Evolutionary conservation across 2,329 filamentous ascomycete genomes (phyloP).

Genomic region (Chaetomium strumarium): DNA sequence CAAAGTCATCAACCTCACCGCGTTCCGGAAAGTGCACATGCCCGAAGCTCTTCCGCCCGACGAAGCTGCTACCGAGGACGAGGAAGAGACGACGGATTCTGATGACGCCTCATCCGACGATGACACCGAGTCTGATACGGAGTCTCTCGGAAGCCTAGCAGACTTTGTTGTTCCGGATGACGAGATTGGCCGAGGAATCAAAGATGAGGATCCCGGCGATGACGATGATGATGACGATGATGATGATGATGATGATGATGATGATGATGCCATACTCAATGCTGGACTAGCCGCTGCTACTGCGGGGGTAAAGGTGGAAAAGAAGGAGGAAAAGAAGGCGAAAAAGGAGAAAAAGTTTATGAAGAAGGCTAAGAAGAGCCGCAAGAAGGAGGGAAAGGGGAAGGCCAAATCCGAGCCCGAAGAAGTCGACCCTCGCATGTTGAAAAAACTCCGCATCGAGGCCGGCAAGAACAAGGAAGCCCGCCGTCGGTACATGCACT

Average conservation of each 20-base stretch:
- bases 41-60: slow-evolving; percentile 39
- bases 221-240: slow-evolving; percentile 29
- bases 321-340: slow-evolving; percentile 10
- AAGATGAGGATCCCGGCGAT: slow-evolving; percentile 26
- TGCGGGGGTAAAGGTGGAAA: slow-evolving; percentile 10
- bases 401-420: slow-evolving; percentile 42
- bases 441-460: slow-evolving; percentile 54
- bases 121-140: slow-evolving; percentile 22
- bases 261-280: slow-evolving; percentile 26
- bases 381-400: slow-evolving; percentile 35
- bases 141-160: slow-evolving; percentile 36
- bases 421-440: slow-evolving; percentile 33
- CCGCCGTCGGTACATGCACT: slow-evolving; percentile 63
- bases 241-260: slow-evolving; percentile 19
- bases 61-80: slow-evolving; percentile 31
- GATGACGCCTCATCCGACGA: slow-evolving; percentile 16
- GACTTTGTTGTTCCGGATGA: slow-evolving; percentile 49
- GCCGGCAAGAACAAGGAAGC: slow-evolving; percentile 58
- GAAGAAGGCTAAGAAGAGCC: slow-evolving; percentile 27
- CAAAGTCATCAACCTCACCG: slow-evolving; percentile 65
- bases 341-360: slow-evolving; percentile 34
- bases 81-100: slow-evolving; percentile 11
- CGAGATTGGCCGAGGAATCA: slow-evolving; percentile 22
- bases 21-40: slow-evolving; percentile 69
- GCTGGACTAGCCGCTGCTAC: slow-evolving; percentile 17